phyloP scores from a whole-genome alignment of 345 rosid genomes.

The Sonneratia alba region DNA sequence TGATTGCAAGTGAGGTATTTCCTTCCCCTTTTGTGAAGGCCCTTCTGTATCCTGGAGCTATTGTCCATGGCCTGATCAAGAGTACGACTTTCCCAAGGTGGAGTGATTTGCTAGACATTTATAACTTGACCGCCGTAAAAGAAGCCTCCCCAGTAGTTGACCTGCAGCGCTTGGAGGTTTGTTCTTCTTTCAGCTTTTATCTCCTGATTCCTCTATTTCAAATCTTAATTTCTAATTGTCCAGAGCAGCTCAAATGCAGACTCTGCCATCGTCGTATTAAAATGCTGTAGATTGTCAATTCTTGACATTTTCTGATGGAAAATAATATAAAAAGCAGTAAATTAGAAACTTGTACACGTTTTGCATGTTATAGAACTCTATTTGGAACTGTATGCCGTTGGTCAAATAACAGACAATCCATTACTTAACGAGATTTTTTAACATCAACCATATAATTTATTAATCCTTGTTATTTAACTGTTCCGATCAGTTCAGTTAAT shows the following conservation, averaged over 20 bases:
- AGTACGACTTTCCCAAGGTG: slow-evolving; percentile 63
- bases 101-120: slow-evolving; percentile 52
- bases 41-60: slow-evolving; percentile 81
- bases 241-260: background rate
- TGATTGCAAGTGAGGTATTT: slow-evolving; percentile 86
- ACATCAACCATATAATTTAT: background rate
- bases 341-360: background rate
- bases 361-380: background rate
- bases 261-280: background rate
- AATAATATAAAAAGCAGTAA: background rate
- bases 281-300: background rate
- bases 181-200: slow-evolving; percentile 3
- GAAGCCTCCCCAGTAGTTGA: slow-evolving; percentile 69
- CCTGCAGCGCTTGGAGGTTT: slow-evolving; percentile 91
- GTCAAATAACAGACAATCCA: background rate
- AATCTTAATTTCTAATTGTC: background rate
- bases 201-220: slow-evolving; percentile 1
- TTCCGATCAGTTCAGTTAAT: background rate
- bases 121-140: slow-evolving; percentile 59
- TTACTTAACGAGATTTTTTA: background rate
- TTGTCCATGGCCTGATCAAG: slow-evolving; percentile 43
- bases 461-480: background rate
- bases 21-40: slow-evolving; percentile 72
- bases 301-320: background rate
- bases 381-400: background rate